Evolutionary conservation across 192 early-diverging fungal genomes (phyloP), one percentile per base, ranked within the genome.

Genomic region (Coemansia biformis): DNA sequence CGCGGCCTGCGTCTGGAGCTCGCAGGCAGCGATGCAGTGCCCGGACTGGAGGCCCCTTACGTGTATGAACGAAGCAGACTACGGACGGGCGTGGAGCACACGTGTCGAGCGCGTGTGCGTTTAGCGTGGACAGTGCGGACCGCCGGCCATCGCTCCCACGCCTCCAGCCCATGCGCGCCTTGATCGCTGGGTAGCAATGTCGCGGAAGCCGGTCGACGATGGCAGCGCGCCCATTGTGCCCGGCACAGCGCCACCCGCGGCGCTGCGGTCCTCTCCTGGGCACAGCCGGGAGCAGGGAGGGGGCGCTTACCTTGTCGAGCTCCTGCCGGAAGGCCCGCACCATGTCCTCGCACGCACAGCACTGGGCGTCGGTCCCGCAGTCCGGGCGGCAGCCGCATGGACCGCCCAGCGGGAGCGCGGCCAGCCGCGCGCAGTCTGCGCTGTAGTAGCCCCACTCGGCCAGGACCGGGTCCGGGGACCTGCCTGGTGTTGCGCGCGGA

Each of bases 371-470:
- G 24, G 18, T 21, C 18, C 30, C 16, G 32, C 13, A 31, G 15
- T 14, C 33, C n/a, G 18, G 22, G 37, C 32, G 30, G 32, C 68
- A 59, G 11, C 10, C n/a, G 32, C 62, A 59, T 18, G 14, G 29
- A 7, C 24, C 22, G 18, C 35, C 44, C 2, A 64, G 42, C 11
- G 63, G 22, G 8, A 56, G 51, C 16, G 38, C 17, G 1, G 57
- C 41, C 9, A 73, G 58, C 13, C 18, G 44, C 19, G 31, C 30
- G 35, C 57, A 65, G 62, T 62, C 38, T 42, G 61, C 48, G 45
- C 61, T 54, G 54, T 73, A 73, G 54, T 58, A 58, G 22, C 48
- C 31, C 69, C 69, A 73, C 41, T 73, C 69, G 34, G 69, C 53
- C 54, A 73, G 66, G 33, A 43, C 54, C 17, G 62, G 69, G 41